Percentiles rank a stretch among this genome's conserved stretches.
Conservation (phyloP, 2,329 filamentous ascomycete species). For the Alternaria incomplexa region DNA sequence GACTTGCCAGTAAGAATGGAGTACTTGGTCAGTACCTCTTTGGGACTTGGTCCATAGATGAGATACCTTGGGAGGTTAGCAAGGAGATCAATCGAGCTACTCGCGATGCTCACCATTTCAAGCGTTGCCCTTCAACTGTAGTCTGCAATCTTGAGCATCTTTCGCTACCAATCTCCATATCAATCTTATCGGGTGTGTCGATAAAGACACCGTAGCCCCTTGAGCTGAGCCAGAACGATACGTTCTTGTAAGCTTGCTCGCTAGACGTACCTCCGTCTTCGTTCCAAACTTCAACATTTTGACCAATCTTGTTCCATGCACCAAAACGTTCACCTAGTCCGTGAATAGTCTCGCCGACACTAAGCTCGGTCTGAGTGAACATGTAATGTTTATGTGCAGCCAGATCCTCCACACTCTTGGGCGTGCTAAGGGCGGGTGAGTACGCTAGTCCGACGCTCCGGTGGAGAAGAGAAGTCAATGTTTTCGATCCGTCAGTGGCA, state of each 20-base stretch:
- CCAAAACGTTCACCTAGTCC: constrained; percentile 80
- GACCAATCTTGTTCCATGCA: constrained; percentile 77
- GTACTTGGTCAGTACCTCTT: constrained; percentile 73
- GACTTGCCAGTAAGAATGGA: constrained; percentile 71
- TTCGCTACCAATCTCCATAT: constrained; percentile 76
- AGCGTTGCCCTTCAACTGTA: constrained; percentile 69
- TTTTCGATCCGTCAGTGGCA: constrained; percentile 55
- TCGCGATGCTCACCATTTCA: constrained; percentile 62
- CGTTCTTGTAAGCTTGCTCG: constrained; percentile 75
- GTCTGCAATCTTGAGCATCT: constrained; percentile 74
- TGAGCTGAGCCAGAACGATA: constrained; percentile 73
- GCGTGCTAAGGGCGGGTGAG: constrained; percentile 59
- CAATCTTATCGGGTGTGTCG: constrained; percentile 71
- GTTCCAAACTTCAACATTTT: constrained; percentile 69
- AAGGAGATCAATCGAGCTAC: background rate
- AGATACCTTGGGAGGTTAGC: constrained; percentile 58
- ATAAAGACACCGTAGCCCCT: constrained; percentile 80
- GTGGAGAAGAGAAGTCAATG: constrained; percentile 61
- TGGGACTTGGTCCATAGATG: constrained; percentile 73
- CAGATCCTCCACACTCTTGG: constrained; percentile 62
- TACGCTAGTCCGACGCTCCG: constrained; percentile 66
- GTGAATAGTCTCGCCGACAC: constrained; percentile 69
- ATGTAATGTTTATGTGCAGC: constrained; percentile 51
- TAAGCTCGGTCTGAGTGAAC: constrained; percentile 54
- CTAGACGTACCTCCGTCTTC: constrained; percentile 69